A percentile compares a stretch with the other conserved stretches of the same genome.
phyloP scores from a whole-genome alignment of 2,329 filamentous ascomycete species.

The Chaetomium strumarium region DNA sequence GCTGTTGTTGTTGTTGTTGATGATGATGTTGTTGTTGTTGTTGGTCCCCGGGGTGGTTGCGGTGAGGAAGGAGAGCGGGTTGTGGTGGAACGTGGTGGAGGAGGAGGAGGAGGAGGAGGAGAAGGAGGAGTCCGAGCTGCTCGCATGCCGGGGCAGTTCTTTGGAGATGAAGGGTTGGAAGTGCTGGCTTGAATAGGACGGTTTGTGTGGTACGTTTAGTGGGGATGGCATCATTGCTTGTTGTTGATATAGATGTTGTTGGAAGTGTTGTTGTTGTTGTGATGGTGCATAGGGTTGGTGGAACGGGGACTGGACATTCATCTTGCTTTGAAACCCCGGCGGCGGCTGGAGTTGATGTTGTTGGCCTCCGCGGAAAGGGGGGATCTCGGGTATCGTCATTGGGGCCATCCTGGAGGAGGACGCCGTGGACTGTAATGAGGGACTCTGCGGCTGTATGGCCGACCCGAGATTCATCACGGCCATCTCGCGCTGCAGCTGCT shows the following conservation, averaged over 20 bases:
- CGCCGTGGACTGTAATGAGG: conserved; percentile 30
- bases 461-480: conserved; percentile 47
- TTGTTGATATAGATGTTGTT: conserved; percentile 12
- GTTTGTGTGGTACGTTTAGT: conserved; percentile 19
- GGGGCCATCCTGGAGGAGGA: conserved; percentile 35
- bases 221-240: not conserved
- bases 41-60: conserved; percentile 48
- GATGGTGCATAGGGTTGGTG: conserved; percentile 19
- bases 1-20: conserved; percentile 53
- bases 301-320: not conserved
- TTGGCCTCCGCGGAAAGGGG: conserved; percentile 43
- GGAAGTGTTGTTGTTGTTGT: conserved; percentile 18
- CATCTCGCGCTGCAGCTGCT: conserved; percentile 60
- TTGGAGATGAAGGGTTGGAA: conserved; percentile 20
- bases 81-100: conserved; percentile 6
- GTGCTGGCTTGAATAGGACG: conserved; percentile 20
- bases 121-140: conserved; percentile 19
- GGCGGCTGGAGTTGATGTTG: conserved; percentile 22
- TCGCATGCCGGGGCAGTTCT: conserved; percentile 16
- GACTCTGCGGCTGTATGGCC: conserved; percentile 33
- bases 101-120: conserved; percentile 16
- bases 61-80: conserved; percentile 42
- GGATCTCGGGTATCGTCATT: conserved; percentile 49
- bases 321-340: conserved; percentile 5
- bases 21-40: conserved; percentile 50